Evolutionary conservation across 495 filamentous ascomycete genomes (phyloP).

Genomic region (Hyaloscypha bicolor): DNA sequence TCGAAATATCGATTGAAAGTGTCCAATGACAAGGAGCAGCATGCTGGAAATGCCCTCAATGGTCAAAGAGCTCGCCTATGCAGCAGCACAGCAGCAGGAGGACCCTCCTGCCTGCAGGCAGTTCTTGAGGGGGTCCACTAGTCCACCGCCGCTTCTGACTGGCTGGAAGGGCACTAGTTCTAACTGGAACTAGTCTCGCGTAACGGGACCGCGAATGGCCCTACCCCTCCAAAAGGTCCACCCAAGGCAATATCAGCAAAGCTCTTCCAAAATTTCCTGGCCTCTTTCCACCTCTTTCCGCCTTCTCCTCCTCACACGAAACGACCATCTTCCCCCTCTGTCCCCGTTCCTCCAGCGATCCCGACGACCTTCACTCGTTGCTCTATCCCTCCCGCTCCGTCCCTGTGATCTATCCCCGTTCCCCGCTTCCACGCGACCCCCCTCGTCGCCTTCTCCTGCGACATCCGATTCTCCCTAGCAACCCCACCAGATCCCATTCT

Average conservation of each 20-base stretch:
- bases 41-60: neutral
- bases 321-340: constrained; percentile 18
- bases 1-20: neutral
- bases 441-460: constrained; percentile 19
- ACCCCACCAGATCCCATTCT: constrained; percentile 7
- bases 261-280: constrained; percentile 25
- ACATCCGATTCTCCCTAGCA: constrained; percentile 30
- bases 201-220: neutral
- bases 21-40: neutral
- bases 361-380: constrained; percentile 12
- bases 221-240: neutral
- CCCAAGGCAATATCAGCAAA: neutral
- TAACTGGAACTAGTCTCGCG: neutral
- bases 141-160: no score
- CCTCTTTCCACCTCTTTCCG: constrained; percentile 23
- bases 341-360: constrained; percentile 11
- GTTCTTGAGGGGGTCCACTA: no score
- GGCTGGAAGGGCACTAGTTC: no score
- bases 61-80: neutral
- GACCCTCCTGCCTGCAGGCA: neutral
- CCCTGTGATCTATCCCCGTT: constrained; percentile 22
- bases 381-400: constrained; percentile 18
- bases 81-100: neutral
- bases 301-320: constrained; percentile 10
- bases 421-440: constrained; percentile 29